Evolutionary conservation across 2,329 filamentous ascomycete species (phyloP).

Genomic region (Aspergillus carbonarius): DNA sequence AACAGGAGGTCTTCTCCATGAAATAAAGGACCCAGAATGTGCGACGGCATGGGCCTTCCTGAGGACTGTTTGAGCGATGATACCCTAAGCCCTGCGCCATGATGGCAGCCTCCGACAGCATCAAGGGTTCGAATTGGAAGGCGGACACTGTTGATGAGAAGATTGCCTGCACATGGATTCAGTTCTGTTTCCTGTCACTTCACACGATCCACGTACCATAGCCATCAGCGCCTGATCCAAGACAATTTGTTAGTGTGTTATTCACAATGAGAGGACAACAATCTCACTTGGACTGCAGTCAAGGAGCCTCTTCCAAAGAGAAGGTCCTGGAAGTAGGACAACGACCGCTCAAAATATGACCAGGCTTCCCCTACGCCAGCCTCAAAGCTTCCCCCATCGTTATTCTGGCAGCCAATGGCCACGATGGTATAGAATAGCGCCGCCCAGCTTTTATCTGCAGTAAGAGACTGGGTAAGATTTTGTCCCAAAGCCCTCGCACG

Average conservation of each 20-base stretch:
- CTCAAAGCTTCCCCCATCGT: conserved; percentile 38
- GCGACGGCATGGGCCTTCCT: conserved; percentile 18
- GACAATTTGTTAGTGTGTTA: neutral
- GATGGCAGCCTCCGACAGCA: conserved; percentile 37
- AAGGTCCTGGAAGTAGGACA: conserved; percentile 22
- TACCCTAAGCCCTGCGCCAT: conserved; percentile 35
- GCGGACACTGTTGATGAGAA: conserved; percentile 39
- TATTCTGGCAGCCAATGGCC: conserved; percentile 39
- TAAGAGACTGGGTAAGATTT: conserved; percentile 51
- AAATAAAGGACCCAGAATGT: conserved; percentile 45
- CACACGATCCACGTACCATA: conserved; percentile 16
- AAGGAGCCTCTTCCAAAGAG: neutral
- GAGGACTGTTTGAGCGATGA: conserved; percentile 23
- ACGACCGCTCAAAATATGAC: conserved; percentile 23
- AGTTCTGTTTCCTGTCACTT: neutral
- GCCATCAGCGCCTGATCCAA: conserved; percentile 23
- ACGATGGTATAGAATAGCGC: conserved; percentile 40
- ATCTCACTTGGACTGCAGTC: neutral
- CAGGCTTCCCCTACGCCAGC: conserved; percentile 39
- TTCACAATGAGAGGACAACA: too few species aligned
- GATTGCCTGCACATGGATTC: conserved; percentile 28
- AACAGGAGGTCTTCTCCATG: conserved; percentile 40
- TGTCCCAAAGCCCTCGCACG: conserved; percentile 44
- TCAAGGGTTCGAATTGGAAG: conserved; percentile 34
- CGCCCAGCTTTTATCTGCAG: conserved; percentile 52